Conservation (phyloP, 768 basidiomycete genomes). For the Mrakia gelida region DNA sequence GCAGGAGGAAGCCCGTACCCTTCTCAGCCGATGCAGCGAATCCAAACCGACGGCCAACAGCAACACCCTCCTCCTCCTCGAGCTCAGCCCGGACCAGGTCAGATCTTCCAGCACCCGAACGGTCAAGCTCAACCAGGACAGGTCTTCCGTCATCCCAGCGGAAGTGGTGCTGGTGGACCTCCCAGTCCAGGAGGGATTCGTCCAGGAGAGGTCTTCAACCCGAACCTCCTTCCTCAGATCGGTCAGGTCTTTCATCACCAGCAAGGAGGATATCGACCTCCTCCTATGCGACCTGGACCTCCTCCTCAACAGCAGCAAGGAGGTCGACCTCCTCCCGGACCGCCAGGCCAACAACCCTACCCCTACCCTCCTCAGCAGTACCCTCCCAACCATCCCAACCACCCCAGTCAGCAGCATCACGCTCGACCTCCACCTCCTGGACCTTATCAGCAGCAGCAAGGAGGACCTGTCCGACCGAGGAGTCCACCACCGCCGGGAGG, state of each 20-base stretch:
- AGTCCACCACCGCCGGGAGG: constrained; percentile 8
- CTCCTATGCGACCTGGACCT: constrained; percentile 23
- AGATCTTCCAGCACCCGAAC: constrained; percentile 42
- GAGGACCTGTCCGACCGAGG: not conserved
- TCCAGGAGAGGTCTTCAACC: constrained; percentile 34
- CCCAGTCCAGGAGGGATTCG: constrained; percentile 24
- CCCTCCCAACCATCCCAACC: not conserved
- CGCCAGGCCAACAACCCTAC: not conserved
- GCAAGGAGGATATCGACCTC: constrained; percentile 15
- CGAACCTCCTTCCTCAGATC: constrained; percentile 34
- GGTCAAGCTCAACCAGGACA: constrained; percentile 33
- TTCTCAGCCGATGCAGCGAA: constrained; percentile 16
- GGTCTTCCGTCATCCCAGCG: constrained; percentile 33
- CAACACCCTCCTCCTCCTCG: constrained; percentile 31
- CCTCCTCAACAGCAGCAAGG: not conserved
- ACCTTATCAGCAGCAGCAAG: constrained; percentile 9
- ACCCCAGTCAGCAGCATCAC: constrained; percentile 15
- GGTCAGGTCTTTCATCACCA: constrained; percentile 32
- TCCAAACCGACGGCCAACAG: constrained; percentile 18
- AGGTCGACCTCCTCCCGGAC: constrained; percentile 6
- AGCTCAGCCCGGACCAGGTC: constrained; percentile 39
- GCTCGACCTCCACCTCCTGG: constrained; percentile 5
- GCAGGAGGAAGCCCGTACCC: constrained; percentile 9
- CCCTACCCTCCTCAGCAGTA: constrained; percentile 10
- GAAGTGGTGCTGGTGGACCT: constrained; percentile 16